Base-by-base conservation (phyloP, 441 rosid species). In the Bruguiera hainesii region DNA sequence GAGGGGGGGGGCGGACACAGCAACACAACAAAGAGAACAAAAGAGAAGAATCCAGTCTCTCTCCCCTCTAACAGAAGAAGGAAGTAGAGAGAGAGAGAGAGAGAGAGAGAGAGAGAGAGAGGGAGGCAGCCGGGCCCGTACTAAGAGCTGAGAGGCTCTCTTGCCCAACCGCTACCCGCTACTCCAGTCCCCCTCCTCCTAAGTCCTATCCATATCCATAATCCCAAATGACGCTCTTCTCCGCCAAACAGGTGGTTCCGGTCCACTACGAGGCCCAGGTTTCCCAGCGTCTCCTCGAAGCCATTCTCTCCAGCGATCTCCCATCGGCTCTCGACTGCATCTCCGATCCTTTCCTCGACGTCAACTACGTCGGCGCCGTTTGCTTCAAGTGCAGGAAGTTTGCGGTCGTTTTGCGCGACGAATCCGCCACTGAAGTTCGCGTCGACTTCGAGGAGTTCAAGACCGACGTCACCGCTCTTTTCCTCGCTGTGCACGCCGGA, bases 391-490 rank as follows among this genome's bases (percentile, higher is more conserved):
- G 87, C 55, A 77, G 93, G 77, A 82, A 80, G 80, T 77, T 81
- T 59, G 97, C 86, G 73, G 82, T 89, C 50, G 87, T 89, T 53
- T 75, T 86, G 75, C 82, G 77, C 23, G 91, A 82, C 16, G 95
- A 92, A 66, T 74, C 84, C 8, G 71, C 97, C 13, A 73, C 83
- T 37, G 90, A 91, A 73, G 90, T 89, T 25, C 66, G 75, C 37
- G 80, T 90, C 1, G 91, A 81, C 72, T 84, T 80, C 64, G 94
- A 87, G 77, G 99, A 95, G 85, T 85, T 92, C 67, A 90, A 80
- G 80, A 89, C 96, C n/a, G 97, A 92, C 59, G 98, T 95, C 42
- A 84, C 95, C 15, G 85, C 99, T 62, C 78, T 95, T 70, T 90
- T 92, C 77, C 86, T 92, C 73, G 95, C 97, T 58, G 93, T 79